Evolutionary conservation across 257 asterid genomes (phyloP).

Genomic region (Eustoma russellianum): DNA sequence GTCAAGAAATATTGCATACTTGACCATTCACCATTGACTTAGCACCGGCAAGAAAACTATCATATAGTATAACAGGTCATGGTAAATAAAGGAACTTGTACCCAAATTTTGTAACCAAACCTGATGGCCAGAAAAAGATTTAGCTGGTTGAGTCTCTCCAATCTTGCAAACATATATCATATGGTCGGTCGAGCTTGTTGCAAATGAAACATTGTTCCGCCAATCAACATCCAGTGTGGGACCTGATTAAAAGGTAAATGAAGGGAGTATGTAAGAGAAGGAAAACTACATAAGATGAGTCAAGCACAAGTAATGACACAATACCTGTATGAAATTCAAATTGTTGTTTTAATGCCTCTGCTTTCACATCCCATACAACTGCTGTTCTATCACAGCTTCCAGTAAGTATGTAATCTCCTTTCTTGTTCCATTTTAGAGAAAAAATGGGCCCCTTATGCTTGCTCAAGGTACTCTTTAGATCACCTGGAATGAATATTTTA

Average conservation of each 20-base stretch:
- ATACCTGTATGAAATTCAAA: constrained; percentile 27
- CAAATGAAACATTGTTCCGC: constrained; percentile 22
- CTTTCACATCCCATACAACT: constrained; percentile 25
- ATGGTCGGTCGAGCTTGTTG: constrained; percentile 27
- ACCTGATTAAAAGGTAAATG: constrained; percentile 8
- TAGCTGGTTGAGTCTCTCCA: constrained; percentile 16
- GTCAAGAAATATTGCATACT: too few species aligned
- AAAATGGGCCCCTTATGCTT: constrained; percentile 23
- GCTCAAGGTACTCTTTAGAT: constrained; percentile 17
- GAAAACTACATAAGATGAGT: background rate
- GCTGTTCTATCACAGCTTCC: constrained; percentile 25
- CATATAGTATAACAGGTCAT: too few species aligned
- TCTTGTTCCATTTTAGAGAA: constrained; percentile 28
- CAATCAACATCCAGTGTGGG: constrained; percentile 25
- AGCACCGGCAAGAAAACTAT: too few species aligned
- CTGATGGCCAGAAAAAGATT: constrained; percentile 24
- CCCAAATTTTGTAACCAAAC: constrained; percentile 7
- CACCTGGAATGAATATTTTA: constrained; percentile 13
- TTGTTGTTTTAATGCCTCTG: constrained; percentile 12
- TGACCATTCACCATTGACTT: too few species aligned
- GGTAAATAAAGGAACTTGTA: too few species aligned
- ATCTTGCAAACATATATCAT: constrained; percentile 21
- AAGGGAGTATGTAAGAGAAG: background rate
- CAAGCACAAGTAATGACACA: background rate
- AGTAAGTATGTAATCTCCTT: constrained; percentile 19